Evolutionary conservation across 2,329 filamentous ascomycete species (phyloP), one percentile per base, ranked within the genome.

Genomic region (Magnaporthales sp.): DNA sequence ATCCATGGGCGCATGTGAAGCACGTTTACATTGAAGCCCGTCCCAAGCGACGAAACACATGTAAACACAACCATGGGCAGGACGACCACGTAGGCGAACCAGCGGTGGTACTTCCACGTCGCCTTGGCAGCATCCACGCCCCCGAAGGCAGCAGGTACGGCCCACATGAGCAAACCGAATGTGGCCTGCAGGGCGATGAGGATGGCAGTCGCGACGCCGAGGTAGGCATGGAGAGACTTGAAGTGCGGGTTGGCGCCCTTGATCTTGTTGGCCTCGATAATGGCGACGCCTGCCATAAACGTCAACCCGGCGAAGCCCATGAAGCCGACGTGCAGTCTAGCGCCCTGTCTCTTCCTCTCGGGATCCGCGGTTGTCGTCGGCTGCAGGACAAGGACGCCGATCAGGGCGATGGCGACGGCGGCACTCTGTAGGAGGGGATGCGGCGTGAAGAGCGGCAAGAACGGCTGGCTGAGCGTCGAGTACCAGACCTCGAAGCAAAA

Each of bases 61-160:
- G 93, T 95, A 10, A 86, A 87, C 69, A 96, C 78, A 69, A 94
- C 82, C 72, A 96, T 73, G 64, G 89, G 73, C 66, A 94, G 78
- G 67, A 93, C 80, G 8, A 87, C 46, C 27, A 29, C 70, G 75
- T 99, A 98, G 2, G 94, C 95, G 26, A 83, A 84, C 66, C 85
- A 79, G 31, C 94, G 87, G 76, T 98, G 95, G 73, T 93, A 97
- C 78, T 96, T 97, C 83, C 94, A 98, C 58, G 97, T 76, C 27
- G 82, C 82, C 83, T 93, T 96, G 24, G 93, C 94, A 3, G 87
- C 88, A 29, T 91, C 88, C 69, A 89, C 87, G 67, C 91, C 88
- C 5, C 93, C 93, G 72, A 94, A 96, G 1, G 96, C 72, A 0
- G 75, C 74, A 0, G 93, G 93, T 2, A 86, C 80, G 67, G 87